Evolutionary conservation across 306 rosid genomes (phyloP).

Genomic region (Lathyrus aphaca): DNA sequence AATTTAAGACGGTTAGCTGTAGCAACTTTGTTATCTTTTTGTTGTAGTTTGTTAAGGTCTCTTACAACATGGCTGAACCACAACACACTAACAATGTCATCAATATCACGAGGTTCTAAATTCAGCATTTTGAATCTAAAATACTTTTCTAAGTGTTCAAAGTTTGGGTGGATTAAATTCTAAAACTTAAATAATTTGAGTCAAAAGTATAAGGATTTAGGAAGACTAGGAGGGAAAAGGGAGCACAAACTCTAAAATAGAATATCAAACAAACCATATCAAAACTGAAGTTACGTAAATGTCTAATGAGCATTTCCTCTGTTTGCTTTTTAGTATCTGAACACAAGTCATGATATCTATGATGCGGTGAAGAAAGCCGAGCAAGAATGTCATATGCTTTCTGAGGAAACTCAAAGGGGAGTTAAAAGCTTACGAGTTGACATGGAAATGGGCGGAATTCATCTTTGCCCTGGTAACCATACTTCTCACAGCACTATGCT

Average conservation of each 20-base stretch:
- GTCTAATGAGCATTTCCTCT: slow-evolving; percentile 27
- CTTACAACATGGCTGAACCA: neutral
- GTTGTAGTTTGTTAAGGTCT: neutral
- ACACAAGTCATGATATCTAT: slow-evolving; percentile 72
- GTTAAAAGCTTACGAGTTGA: slow-evolving; percentile 68
- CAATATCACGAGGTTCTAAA: neutral
- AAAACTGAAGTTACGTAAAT: neutral
- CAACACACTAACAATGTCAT: neutral
- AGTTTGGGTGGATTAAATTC: neutral
- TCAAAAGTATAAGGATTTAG: neutral
- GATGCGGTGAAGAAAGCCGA: slow-evolving; percentile 82
- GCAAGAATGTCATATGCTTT: slow-evolving; percentile 62
- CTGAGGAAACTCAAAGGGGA: slow-evolving; percentile 70
- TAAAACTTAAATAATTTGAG: neutral
- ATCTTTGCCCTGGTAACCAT: slow-evolving; percentile 68
- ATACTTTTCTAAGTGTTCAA: neutral
- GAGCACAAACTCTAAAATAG: neutral
- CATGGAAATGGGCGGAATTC: slow-evolving; percentile 97
- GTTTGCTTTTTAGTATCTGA: slow-evolving; percentile 63
- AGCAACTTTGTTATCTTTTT: neutral
- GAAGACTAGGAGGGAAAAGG: neutral
- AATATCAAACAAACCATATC: neutral
- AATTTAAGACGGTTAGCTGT: neutral
- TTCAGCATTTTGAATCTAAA: slow-evolving; percentile 1
- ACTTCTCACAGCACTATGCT: slow-evolving; percentile 2